A percentile compares a stretch with the other conserved stretches of the same genome.
These are phyloP conservation scores for Venturia pyrina DNA, from an alignment of 2,329 filamentous ascomycete genomes.

Conservation along the genomic window DNA sequence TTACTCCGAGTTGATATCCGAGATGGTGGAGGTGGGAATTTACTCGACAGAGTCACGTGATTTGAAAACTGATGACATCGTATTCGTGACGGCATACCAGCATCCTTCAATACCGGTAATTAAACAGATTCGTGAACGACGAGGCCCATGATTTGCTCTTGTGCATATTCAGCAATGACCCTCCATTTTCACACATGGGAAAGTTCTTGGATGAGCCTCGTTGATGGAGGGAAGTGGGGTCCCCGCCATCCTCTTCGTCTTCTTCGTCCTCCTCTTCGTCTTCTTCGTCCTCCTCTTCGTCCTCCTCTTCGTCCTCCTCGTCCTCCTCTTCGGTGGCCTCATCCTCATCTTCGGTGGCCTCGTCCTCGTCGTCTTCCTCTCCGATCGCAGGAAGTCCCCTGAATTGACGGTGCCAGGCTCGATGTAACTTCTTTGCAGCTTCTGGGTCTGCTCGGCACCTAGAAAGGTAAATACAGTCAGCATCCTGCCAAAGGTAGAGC, in stretches of 20 bases:
- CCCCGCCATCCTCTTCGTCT: too few relatives aligned
- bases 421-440: neutral
- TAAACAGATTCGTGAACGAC: neutral
- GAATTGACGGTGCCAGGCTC: neutral
- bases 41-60: too few relatives aligned
- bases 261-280: neutral
- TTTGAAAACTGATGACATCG: too few relatives aligned
- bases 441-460: neutral
- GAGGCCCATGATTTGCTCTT: neutral
- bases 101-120: neutral
- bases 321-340: neutral
- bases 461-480: neutral
- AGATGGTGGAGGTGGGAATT: too few relatives aligned
- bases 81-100: too few relatives aligned
- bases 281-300: neutral
- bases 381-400: neutral
- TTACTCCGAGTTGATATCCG: too few relatives aligned
- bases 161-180: neutral
- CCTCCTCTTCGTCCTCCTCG: neutral
- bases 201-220: neutral
- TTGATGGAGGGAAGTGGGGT: neutral
- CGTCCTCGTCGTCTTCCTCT: neutral
- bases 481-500: neutral
- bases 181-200: neutral
- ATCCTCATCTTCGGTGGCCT: neutral